These are phyloP conservation scores for Cryptosporidium ryanae DNA, from an alignment of 169 alveolate species.

Conservation along the genomic window DNA sequence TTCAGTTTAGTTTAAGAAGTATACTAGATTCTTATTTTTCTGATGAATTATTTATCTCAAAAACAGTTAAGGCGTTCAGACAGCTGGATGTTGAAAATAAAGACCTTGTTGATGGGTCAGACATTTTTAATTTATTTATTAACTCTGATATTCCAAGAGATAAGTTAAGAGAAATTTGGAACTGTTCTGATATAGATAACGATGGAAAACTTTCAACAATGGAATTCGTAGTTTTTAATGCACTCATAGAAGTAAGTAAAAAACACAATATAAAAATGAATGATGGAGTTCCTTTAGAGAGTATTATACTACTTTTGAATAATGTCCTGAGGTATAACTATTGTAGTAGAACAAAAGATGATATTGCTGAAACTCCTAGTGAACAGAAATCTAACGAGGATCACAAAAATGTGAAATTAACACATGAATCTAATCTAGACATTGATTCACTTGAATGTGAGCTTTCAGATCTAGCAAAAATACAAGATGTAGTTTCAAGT, in stretches of 20 bases:
- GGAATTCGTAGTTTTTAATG: slow-evolving; percentile 39
- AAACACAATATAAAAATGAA: background rate
- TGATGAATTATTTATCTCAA: slow-evolving; percentile 5
- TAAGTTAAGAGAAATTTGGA: slow-evolving; percentile 36
- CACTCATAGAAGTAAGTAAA: slow-evolving; percentile 6
- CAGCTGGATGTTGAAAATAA: background rate
- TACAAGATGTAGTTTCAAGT: background rate
- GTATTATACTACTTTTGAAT: background rate
- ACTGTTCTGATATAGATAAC: slow-evolving; percentile 37
- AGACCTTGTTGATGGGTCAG: slow-evolving; percentile 28
- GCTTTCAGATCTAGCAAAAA: slow-evolving; percentile 4
- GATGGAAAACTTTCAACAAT: slow-evolving; percentile 36
- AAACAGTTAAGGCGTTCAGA: slow-evolving; percentile 6
- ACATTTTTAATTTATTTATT: slow-evolving; percentile 16
- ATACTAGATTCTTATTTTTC: slow-evolving; percentile 37
- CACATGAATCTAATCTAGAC: background rate
- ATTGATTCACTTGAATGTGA: slow-evolving; percentile 7
- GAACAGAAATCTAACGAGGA: background rate
- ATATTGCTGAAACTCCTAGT: background rate
- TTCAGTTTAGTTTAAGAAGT: background rate
- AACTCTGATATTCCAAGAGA: slow-evolving; percentile 4
- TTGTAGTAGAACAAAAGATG: background rate
- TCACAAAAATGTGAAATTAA: background rate
- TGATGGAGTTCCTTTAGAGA: slow-evolving; percentile 12
- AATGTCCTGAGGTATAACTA: background rate